These are phyloP conservation scores for Handroanthus guayacan DNA, from an alignment of 257 asterid genomes.

Conservation along the genomic window DNA sequence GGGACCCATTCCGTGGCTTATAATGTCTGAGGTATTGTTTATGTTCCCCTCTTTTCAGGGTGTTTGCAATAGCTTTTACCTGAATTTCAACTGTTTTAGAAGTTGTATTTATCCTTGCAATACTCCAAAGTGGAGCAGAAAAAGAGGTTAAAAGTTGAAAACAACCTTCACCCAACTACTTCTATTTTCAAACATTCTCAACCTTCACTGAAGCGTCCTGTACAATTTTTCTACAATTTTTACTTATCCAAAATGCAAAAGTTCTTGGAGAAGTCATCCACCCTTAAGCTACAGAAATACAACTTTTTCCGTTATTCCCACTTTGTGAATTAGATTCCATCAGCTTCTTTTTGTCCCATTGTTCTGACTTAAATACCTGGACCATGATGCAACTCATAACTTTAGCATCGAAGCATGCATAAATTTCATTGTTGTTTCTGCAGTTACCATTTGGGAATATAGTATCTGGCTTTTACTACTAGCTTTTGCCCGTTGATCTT, in stretches of 20 bases:
- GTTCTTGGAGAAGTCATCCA: too few relatives aligned
- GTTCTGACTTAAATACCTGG: neutral
- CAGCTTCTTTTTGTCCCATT: neutral
- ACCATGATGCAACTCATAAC: neutral
- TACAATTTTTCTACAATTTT: too few relatives aligned
- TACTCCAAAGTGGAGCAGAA: too few relatives aligned
- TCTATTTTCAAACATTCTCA: too few relatives aligned
- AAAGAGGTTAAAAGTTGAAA: too few relatives aligned
- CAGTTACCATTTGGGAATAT: neutral
- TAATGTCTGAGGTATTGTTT: constrained; percentile 72
- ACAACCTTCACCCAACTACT: too few relatives aligned
- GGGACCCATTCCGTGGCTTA: constrained; percentile 81
- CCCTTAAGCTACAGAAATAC: too few relatives aligned
- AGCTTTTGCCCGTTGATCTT: neutral
- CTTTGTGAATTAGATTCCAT: neutral
- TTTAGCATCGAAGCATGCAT: neutral
- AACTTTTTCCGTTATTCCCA: neutral
- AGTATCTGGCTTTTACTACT: neutral
- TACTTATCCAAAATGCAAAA: too few relatives aligned
- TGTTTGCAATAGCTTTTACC: too few relatives aligned
- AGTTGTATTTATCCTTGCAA: neutral
- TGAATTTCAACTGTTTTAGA: constrained; percentile 4
- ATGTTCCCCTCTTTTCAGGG: neutral
- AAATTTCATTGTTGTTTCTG: neutral
- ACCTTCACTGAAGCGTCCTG: too few relatives aligned